These are phyloP conservation scores for Hirsutella thompsonii DNA, from an alignment of 2,329 filamentous ascomycete genomes.

Conservation along the genomic window DNA sequence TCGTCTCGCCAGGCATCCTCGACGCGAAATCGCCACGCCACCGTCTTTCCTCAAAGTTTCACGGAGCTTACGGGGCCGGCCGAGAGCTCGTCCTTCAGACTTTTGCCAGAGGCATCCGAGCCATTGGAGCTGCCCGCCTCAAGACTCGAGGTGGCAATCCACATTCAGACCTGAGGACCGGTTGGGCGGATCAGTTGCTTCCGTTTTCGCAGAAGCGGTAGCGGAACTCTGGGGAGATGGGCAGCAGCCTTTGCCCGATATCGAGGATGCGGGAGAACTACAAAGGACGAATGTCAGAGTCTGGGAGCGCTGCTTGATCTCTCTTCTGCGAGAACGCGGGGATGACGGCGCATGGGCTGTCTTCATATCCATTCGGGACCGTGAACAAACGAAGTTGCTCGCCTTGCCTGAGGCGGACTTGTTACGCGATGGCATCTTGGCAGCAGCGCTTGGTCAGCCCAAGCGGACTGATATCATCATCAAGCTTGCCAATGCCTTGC, in stretches of 20 bases:
- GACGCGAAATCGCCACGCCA: not conserved
- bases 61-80: no score
- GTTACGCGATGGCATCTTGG: conserved; percentile 17
- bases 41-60: not conserved
- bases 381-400: conserved; percentile 11
- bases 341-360: conserved; percentile 14
- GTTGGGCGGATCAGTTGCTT: not conserved
- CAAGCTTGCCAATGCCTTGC: conserved; percentile 19
- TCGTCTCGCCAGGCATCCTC: not conserved
- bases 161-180: no score
- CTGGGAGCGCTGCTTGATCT: conserved; percentile 10
- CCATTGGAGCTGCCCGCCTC: no score
- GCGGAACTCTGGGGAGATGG: not conserved
- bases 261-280: conserved; percentile 1
- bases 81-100: no score
- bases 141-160: no score
- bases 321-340: conserved; percentile 9
- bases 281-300: conserved; percentile 5
- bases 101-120: no score
- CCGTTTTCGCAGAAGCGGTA: not conserved
- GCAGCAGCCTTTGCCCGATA: conserved; percentile 1
- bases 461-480: conserved; percentile 13
- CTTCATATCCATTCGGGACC: conserved; percentile 12
- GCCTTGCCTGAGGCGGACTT: conserved; percentile 9
- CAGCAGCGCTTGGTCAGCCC: conserved; percentile 13